phyloP scores from a whole-genome alignment of 495 filamentous ascomycete genomes.

The Penicillium cinerascens region DNA sequence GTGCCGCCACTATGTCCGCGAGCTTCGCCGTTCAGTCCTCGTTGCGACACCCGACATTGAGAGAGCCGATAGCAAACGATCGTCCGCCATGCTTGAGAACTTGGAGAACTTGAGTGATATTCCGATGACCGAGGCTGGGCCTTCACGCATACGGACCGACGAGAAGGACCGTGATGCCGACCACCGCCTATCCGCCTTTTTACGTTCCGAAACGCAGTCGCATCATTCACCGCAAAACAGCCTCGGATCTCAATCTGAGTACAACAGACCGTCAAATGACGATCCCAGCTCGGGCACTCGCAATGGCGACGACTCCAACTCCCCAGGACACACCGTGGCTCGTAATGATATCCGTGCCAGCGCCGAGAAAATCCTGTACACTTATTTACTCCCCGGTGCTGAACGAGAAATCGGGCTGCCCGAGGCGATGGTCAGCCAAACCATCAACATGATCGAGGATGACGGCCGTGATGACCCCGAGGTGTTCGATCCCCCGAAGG shows the following conservation, averaged over 20 bases:
- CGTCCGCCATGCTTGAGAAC: constrained; percentile 73
- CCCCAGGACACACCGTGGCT: constrained; percentile 78
- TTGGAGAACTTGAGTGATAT: constrained; percentile 63
- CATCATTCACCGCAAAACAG: constrained; percentile 68
- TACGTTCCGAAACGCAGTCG: constrained; percentile 66
- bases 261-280: constrained; percentile 42
- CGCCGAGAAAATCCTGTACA: constrained; percentile 96
- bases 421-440: constrained; percentile 67
- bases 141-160: constrained; percentile 37
- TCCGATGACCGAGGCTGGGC: constrained; percentile 44
- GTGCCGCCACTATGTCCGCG: constrained; percentile 95
- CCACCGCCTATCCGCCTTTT: constrained; percentile 81
- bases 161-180: constrained; percentile 64
- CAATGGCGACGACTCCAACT: constrained; percentile 54
- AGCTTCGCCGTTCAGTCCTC: constrained; percentile 87
- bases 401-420: constrained; percentile 95
- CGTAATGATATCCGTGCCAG: constrained; percentile 85
- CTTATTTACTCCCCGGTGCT: constrained; percentile 84
- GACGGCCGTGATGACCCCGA: constrained; percentile 91
- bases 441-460: constrained; percentile 79
- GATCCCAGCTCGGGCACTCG: constrained; percentile 60
- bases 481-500: constrained; percentile 94
- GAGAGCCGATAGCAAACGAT: constrained; percentile 73
- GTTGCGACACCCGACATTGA: constrained; percentile 90
- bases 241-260: constrained; percentile 48